Conservation (phyloP, 2,329 filamentous ascomycete species). For the Phaeosphaeria sp. region DNA sequence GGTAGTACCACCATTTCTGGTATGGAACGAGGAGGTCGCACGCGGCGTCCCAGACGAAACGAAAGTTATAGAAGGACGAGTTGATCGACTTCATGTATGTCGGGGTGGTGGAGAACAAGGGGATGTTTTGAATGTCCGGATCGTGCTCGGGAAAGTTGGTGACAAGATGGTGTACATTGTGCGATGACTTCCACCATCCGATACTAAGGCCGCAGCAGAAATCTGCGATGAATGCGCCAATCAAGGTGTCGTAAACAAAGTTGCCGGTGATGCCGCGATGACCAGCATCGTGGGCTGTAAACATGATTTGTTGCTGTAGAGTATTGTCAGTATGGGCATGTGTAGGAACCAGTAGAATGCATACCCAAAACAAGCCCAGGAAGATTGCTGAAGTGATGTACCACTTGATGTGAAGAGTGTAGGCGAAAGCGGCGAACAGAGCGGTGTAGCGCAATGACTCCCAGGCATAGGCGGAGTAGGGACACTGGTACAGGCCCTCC, state of each 20-base stretch:
- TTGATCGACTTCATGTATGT: slow-evolving; percentile 75
- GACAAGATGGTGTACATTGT: slow-evolving; percentile 72
- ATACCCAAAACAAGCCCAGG: slow-evolving; percentile 68
- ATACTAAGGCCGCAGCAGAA: slow-evolving; percentile 71
- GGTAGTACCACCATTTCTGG: slow-evolving; percentile 84
- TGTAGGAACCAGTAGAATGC: slow-evolving; percentile 4
- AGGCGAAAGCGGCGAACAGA: slow-evolving; percentile 59
- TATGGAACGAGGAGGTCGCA: slow-evolving; percentile 73
- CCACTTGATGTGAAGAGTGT: slow-evolving; percentile 58
- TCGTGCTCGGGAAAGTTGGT: slow-evolving; percentile 65
- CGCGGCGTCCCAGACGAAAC: slow-evolving; percentile 79
- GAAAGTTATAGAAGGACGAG: slow-evolving; percentile 82
- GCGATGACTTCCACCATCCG: slow-evolving; percentile 73
- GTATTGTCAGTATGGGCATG: slow-evolving; percentile 11
- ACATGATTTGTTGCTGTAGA: slow-evolving; percentile 70
- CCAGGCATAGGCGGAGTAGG: slow-evolving; percentile 64
- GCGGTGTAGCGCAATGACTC: slow-evolving; percentile 62
- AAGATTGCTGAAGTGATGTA: slow-evolving; percentile 64
- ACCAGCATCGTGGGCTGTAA: slow-evolving; percentile 70
- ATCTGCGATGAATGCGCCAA: slow-evolving; percentile 68
- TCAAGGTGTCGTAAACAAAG: slow-evolving; percentile 64
- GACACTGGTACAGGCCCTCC: slow-evolving; percentile 65
- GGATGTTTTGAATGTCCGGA: slow-evolving; percentile 66
- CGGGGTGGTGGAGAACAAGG: slow-evolving; percentile 86
- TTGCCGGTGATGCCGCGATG: slow-evolving; percentile 68